Conservation (phyloP, 192 early-diverging fungal genomes). For the Coemansia sp. region DNA sequence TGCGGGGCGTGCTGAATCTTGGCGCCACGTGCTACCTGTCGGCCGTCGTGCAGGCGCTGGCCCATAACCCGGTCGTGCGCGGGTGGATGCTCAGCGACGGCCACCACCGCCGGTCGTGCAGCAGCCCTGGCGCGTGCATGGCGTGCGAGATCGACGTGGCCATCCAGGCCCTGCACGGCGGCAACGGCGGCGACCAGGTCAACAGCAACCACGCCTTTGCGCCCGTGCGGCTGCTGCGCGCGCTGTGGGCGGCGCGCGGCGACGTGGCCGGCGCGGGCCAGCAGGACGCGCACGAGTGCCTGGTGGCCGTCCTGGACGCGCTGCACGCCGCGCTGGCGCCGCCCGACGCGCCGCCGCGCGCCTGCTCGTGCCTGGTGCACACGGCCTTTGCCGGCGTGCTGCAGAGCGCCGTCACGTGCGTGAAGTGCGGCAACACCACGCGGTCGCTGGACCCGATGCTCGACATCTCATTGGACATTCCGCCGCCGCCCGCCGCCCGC, state of each 20-base stretch:
- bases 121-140: constrained; percentile 64
- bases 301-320: constrained; percentile 85
- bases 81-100: constrained; percentile 91
- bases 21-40: constrained; percentile 98
- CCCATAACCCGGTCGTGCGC: constrained; percentile 90
- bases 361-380: constrained; percentile 88
- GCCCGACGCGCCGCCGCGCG: constrained; percentile 7
- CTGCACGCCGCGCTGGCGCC: constrained; percentile 74
- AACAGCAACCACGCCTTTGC: constrained; percentile 65
- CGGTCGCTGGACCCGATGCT: constrained; percentile 86
- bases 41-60: constrained; percentile 87
- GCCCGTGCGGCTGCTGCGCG: constrained; percentile 79
- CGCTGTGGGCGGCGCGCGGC: constrained; percentile 87
- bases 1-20: constrained; percentile 91
- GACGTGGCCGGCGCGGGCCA: constrained; percentile 92
- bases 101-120: constrained; percentile 62
- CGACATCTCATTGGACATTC: constrained; percentile 88
- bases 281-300: constrained; percentile 98
- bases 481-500: constrained; percentile 36
- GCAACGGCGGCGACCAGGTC: background rate
- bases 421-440: constrained; percentile 75
- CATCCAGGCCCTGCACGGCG: constrained; percentile 68
- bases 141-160: constrained; percentile 91
- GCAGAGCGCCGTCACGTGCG: constrained; percentile 90
- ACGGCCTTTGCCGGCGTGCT: constrained; percentile 87